Evolutionary conservation across 495 filamentous ascomycete species (phyloP).

Genomic region (Achaetomiella virescens): DNA sequence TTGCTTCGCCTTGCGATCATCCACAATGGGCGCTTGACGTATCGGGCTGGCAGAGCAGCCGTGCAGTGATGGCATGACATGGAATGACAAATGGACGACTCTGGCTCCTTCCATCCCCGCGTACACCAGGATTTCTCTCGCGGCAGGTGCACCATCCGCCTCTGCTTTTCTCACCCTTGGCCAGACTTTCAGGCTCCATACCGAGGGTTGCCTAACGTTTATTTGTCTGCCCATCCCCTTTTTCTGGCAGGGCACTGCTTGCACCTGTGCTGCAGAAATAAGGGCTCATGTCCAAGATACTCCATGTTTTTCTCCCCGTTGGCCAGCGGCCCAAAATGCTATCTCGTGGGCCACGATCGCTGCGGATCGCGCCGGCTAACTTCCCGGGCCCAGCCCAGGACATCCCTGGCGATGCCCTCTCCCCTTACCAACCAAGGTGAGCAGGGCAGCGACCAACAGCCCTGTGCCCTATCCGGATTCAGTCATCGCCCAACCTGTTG

Average conservation of each 20-base stretch:
- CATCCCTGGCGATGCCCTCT: background rate
- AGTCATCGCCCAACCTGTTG: background rate
- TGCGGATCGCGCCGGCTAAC: slow-evolving; percentile 6
- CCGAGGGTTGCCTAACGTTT: background rate
- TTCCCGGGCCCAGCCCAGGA: background rate
- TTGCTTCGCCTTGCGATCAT: too few species aligned
- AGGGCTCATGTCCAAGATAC: background rate
- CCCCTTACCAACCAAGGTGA: background rate
- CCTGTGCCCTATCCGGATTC: background rate
- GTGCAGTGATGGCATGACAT: background rate
- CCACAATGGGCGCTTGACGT: too few species aligned
- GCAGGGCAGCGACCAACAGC: slow-evolving; percentile 1
- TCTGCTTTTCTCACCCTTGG: background rate
- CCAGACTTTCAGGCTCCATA: background rate
- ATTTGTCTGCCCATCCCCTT: background rate
- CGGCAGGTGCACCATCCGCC: background rate
- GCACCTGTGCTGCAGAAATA: slow-evolving; percentile 9
- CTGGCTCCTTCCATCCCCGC: background rate
- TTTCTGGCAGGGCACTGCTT: background rate
- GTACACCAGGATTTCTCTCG: background rate
- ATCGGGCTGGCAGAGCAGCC: too few species aligned
- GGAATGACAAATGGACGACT: background rate
- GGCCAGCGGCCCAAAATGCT: background rate
- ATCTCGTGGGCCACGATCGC: background rate
- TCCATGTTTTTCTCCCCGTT: background rate